Percentiles rank a stretch among this genome's conserved stretches.
Conservation (phyloP, 1,139 yeast genomes). For the Hemisphaericaspora lyxosophila region DNA sequence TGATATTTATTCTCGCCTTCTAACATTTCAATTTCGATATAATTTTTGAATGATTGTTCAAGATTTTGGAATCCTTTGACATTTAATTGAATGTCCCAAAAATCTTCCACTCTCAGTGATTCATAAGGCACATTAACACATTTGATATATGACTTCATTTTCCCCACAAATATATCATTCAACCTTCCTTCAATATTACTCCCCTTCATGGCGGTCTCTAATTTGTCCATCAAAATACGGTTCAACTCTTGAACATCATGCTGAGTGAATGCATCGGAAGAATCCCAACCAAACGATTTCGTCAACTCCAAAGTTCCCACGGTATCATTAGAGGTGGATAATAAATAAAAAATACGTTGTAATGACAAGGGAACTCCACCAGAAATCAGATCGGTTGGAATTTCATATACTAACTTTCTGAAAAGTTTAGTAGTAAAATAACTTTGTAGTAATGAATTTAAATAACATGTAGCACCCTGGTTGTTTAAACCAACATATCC, state of each 20-base stretch:
- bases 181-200: constrained; percentile 78
- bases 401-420: constrained; percentile 82
- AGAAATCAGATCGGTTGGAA: constrained; percentile 64
- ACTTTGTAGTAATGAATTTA: constrained; percentile 87
- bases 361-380: constrained; percentile 69
- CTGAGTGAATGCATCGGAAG: constrained; percentile 93
- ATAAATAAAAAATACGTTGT: constrained; percentile 80
- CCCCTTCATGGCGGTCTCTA: constrained; percentile 90
- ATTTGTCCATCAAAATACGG: constrained; percentile 90
- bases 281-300: constrained; percentile 95
- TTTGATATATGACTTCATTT: constrained; percentile 91
- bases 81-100: constrained; percentile 96
- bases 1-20: constrained; percentile 95
- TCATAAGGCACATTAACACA: constrained; percentile 96
- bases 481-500: constrained; percentile 92
- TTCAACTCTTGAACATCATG: constrained; percentile 97
- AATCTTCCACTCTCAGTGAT: constrained; percentile 88
- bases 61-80: constrained; percentile 80
- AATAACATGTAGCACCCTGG: constrained; percentile 97
- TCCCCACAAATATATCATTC: constrained; percentile 88
- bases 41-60: constrained; percentile 76
- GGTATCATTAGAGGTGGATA: constrained; percentile 71
- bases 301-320: constrained; percentile 87
- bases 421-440: constrained; percentile 83
- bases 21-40: constrained; percentile 83